Evolutionary conservation across 2,329 filamentous ascomycete genomes (phyloP).

Genomic region (Scytalidium lignicola): DNA sequence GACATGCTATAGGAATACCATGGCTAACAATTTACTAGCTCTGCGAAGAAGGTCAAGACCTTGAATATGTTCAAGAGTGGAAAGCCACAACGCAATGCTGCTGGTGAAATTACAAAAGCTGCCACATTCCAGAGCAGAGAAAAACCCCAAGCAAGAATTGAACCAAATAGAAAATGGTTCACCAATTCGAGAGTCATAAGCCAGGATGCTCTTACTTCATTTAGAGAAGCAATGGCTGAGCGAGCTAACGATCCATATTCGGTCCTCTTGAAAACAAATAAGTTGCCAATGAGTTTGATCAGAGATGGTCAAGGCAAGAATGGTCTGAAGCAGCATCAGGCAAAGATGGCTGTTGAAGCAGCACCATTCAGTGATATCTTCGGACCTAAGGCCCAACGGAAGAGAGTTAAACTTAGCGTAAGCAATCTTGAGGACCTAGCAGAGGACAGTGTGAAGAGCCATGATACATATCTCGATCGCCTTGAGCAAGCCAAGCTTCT

Average conservation of each 20-base stretch:
- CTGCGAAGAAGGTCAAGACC: conserved; percentile 82
- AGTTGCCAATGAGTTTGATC: conserved; percentile 93
- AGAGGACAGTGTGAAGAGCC: conserved; percentile 71
- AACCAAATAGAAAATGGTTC: conserved; percentile 98
- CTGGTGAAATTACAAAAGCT: conserved; percentile 78
- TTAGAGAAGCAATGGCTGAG: conserved; percentile 88
- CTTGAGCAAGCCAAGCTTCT: conserved; percentile 73
- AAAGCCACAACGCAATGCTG: conserved; percentile 73
- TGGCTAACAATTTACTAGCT: conserved; percentile 27
- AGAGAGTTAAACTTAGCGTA: conserved; percentile 84
- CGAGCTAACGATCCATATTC: conserved; percentile 86
- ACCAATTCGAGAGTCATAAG: conserved; percentile 86
- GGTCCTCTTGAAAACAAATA: conserved; percentile 94
- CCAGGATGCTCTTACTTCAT: conserved; percentile 80
- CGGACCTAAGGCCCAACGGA: conserved; percentile 87
- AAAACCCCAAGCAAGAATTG: conserved; percentile 76
- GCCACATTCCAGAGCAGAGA: conserved; percentile 81
- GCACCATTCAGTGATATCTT: conserved; percentile 85
- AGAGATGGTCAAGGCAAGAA: conserved; percentile 72
- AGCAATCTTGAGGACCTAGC: conserved; percentile 78
- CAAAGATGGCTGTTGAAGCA: conserved; percentile 88
- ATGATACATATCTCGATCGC: conserved; percentile 76
- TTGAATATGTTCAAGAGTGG: conserved; percentile 90
- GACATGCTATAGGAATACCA: not conserved
- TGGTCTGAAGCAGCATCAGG: conserved; percentile 84